Conservation (phyloP, 257 asterid genomes). For the Solanum tarapatanum region DNA sequence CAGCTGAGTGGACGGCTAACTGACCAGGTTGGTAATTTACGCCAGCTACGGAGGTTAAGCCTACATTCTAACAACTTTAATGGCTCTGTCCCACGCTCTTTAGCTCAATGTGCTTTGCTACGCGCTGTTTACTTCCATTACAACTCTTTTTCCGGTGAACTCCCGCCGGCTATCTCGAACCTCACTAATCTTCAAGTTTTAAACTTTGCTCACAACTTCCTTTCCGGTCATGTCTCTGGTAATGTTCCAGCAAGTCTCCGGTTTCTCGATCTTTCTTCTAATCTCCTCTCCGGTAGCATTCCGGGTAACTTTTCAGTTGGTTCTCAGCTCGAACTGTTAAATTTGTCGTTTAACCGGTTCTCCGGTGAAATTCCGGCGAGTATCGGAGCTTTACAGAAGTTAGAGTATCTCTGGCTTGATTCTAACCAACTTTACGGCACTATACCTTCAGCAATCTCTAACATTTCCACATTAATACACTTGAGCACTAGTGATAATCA, state of each 20-base stretch:
- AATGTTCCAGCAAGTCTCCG: constrained; percentile 28
- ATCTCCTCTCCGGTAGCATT: constrained; percentile 36
- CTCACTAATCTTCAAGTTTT: constrained; percentile 29
- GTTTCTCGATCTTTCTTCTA: constrained; percentile 42
- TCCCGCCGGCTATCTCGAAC: constrained; percentile 26
- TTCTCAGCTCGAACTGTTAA: constrained; percentile 28
- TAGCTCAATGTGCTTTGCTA: constrained; percentile 34
- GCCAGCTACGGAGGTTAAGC: constrained; percentile 49
- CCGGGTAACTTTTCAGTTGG: constrained; percentile 18
- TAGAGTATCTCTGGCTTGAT: constrained; percentile 53
- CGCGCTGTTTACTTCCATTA: constrained; percentile 39
- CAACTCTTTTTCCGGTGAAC: constrained; percentile 37
- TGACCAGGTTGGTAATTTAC: constrained; percentile 29
- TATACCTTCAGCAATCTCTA: constrained; percentile 56
- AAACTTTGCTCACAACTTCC: constrained; percentile 38
- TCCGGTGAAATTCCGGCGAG: constrained; percentile 50
- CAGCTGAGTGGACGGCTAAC: constrained; percentile 38
- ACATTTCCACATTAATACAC: constrained; percentile 53
- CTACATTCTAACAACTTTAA: constrained; percentile 47
- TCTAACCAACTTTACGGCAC: constrained; percentile 43
- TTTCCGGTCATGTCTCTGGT: constrained; percentile 38
- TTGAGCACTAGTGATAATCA: constrained; percentile 51
- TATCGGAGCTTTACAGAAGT: constrained; percentile 37
- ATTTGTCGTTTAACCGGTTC: constrained; percentile 36
- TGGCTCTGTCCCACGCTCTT: constrained; percentile 39